These are phyloP conservation scores for Ascochyta viciae-villosae DNA, from an alignment of 2,329 filamentous ascomycete species.

Conservation along the genomic window DNA sequence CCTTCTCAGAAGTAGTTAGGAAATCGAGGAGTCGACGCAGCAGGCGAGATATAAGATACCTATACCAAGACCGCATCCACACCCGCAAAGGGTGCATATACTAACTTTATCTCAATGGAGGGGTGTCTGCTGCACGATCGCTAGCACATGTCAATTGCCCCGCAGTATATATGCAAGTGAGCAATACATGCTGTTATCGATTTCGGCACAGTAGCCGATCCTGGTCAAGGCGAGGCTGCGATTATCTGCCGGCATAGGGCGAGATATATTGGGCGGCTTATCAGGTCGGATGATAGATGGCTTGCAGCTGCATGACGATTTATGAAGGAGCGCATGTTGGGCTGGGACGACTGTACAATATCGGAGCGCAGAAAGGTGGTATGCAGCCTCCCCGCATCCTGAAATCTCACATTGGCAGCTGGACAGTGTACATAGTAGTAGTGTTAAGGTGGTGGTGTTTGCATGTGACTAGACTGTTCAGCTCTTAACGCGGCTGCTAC, in stretches of 20 bases:
- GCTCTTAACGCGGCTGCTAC: not conserved
- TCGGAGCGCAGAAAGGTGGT: not conserved
- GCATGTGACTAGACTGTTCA: not conserved
- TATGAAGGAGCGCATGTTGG: not conserved
- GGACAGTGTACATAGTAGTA: not conserved
- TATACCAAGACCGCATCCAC: no score
- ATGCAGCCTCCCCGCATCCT: conserved; percentile 5
- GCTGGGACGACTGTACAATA: conserved; percentile 1
- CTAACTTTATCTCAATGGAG: no score
- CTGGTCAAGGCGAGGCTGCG: conserved; percentile 5
- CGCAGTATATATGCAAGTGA: conserved; percentile 14
- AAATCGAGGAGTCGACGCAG: no score
- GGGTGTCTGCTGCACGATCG: no score
- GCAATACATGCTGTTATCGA: conserved; percentile 15
- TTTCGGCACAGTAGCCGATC: conserved; percentile 9
- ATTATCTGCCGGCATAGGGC: conserved; percentile 7
- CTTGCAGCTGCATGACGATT: not conserved
- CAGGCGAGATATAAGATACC: no score
- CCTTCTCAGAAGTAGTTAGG: no score
- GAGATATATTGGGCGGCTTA: not conserved
- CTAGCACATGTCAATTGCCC: not conserved
- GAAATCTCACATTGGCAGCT: conserved; percentile 9
- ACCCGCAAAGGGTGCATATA: no score
- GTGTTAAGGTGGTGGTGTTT: not conserved
- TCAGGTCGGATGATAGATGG: not conserved